These are phyloP conservation scores for Warburgia ugandensis DNA, from an alignment of 164 flowering plant species.

Conservation along the genomic window DNA sequence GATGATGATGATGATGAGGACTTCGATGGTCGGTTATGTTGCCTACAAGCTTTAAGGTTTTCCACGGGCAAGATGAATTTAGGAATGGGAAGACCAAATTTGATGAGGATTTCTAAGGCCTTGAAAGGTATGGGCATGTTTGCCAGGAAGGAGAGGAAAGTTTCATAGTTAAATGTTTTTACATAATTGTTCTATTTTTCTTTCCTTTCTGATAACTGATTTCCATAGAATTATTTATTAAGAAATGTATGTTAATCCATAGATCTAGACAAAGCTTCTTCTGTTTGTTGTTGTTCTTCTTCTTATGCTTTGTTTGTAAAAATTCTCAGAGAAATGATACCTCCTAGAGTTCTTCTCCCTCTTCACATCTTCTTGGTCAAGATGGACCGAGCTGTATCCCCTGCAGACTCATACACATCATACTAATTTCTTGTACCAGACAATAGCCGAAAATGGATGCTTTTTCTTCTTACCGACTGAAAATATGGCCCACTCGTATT, in stretches of 20 bases:
- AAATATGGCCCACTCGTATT: too few species aligned
- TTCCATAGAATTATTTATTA: background rate
- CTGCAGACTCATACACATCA: too few species aligned
- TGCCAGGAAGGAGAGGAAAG: constrained; percentile 25
- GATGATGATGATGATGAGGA: constrained; percentile 28
- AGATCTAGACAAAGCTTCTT: background rate
- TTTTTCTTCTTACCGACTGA: too few species aligned
- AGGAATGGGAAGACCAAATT: constrained; percentile 62
- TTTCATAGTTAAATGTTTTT: constrained; percentile 5
- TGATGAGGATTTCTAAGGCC: constrained; percentile 60
- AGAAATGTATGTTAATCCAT: constrained; percentile 2
- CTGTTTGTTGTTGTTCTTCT: too few species aligned
- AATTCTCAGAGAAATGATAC: too few species aligned
- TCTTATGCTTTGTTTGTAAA: too few species aligned
- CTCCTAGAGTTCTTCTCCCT: too few species aligned
- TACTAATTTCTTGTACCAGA: too few species aligned
- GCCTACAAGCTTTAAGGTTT: constrained; percentile 74
- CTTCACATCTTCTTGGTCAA: too few species aligned
- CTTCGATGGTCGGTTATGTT: constrained; percentile 47
- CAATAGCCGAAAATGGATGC: too few species aligned
- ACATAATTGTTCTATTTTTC: too few species aligned
- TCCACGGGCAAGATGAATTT: constrained; percentile 82
- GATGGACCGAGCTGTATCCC: too few species aligned
- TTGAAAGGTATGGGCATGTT: constrained; percentile 79
- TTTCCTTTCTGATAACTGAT: constrained; percentile 4